A percentile compares a stretch with the other conserved stretches of the same genome.
phyloP scores from a whole-genome alignment of 2,329 filamentous ascomycete species.

The Fusarium torreyae region DNA sequence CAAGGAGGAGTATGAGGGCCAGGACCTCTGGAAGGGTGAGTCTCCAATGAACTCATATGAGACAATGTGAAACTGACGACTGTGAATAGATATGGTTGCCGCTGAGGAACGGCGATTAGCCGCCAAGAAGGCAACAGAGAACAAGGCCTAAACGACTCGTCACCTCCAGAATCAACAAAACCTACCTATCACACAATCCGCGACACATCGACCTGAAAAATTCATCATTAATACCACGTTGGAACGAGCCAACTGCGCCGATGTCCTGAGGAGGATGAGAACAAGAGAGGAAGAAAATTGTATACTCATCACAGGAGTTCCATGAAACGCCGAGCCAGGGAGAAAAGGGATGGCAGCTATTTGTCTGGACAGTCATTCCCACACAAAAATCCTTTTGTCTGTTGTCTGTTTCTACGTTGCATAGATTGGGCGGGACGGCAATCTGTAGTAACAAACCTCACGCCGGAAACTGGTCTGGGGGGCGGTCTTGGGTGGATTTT shows the following conservation, averaged over 20 bases:
- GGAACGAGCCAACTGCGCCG: constrained; percentile 7
- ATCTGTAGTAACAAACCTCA: constrained; percentile 12
- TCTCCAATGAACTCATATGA: not conserved
- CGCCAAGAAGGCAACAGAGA: constrained; percentile 55
- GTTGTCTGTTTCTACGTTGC: constrained; percentile 24
- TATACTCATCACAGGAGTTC: constrained; percentile 9
- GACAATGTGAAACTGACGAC: constrained; percentile 19
- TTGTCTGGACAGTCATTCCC: not conserved
- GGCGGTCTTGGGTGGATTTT: constrained; percentile 8
- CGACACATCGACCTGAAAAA: constrained; percentile 14
- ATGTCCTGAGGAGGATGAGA: constrained; percentile 2
- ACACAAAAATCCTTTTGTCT: constrained; percentile 1
- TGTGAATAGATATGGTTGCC: constrained; percentile 79
- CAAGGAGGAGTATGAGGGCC: constrained; percentile 87
- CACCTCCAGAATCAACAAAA: not conserved
- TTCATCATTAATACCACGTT: constrained; percentile 28
- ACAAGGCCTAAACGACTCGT: constrained; percentile 40
- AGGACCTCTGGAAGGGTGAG: constrained; percentile 93
- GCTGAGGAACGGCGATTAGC: constrained; percentile 78
- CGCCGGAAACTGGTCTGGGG: not conserved
- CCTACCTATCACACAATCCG: not conserved
- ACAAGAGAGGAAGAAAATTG: constrained; percentile 14
- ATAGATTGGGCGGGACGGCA: constrained; percentile 3
- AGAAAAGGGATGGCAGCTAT: not conserved
- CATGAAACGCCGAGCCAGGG: constrained; percentile 8